Conservation (phyloP, 768 basidiomycete species). For the Leccinum variicolor region DNA sequence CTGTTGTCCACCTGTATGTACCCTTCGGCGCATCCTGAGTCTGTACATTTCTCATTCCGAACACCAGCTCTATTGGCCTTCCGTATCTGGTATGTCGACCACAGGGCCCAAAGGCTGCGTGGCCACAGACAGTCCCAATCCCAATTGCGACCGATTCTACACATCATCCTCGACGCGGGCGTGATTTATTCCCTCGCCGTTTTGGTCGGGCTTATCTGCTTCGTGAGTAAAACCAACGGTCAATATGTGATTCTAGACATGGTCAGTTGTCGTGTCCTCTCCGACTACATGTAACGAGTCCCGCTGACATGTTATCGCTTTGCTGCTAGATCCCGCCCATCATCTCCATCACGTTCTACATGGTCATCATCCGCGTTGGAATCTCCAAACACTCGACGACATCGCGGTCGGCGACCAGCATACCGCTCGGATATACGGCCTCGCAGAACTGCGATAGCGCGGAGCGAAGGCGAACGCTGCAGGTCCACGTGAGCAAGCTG, state of each 20-base stretch:
- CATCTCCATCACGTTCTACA: slow-evolving; percentile 15
- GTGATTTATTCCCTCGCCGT: slow-evolving; percentile 2
- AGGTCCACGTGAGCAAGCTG: neutral
- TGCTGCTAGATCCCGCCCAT: slow-evolving; percentile 8
- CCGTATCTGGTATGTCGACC: neutral
- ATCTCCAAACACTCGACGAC: neutral
- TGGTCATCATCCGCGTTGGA: slow-evolving; percentile 13
- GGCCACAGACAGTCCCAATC: neutral
- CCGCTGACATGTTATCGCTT: neutral
- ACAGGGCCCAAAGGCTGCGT: neutral
- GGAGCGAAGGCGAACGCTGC: neutral
- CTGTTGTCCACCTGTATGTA: neutral
- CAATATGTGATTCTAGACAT: slow-evolving; percentile 3
- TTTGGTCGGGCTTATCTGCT: neutral
- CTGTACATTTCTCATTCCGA: neutral
- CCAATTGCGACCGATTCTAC: neutral
- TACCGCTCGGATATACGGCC: neutral
- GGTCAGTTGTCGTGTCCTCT: neutral
- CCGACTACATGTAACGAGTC: neutral
- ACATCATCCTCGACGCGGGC: slow-evolving; percentile 2
- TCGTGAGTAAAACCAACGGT: neutral
- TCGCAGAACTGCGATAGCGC: too few species aligned
- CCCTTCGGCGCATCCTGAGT: neutral
- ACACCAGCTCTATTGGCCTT: neutral
- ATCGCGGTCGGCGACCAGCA: neutral